A percentile compares a stretch with the other conserved stretches of the same genome.
phyloP scores from a whole-genome alignment of 805 yeast species.

The Yamadazyma takamatsuzukensis region DNA sequence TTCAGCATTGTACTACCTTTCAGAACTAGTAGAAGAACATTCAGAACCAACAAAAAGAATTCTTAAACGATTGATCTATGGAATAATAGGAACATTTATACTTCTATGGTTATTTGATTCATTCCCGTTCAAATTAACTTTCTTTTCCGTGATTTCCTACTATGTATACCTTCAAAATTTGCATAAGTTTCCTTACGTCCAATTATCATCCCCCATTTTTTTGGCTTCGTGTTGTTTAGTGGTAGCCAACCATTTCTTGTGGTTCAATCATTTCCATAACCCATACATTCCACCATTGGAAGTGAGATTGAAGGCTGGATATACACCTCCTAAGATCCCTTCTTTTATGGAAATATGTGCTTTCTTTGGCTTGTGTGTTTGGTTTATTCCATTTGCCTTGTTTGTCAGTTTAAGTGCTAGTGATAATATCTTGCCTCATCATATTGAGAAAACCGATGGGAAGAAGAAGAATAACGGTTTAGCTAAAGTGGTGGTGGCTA shows the following conservation, averaged over 20 bases:
- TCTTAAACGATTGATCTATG: constrained; percentile 58
- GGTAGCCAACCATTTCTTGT: constrained; percentile 73
- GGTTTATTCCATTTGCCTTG: constrained; percentile 91
- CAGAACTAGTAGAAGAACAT: constrained; percentile 92
- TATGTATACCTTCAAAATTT: constrained; percentile 74
- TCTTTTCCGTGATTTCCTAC: constrained; percentile 70
- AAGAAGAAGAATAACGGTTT: constrained; percentile 46
- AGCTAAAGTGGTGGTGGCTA: constrained; percentile 63
- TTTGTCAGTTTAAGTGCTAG: constrained; percentile 90
- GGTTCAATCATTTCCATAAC: constrained; percentile 83
- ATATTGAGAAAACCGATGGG: constrained; percentile 26
- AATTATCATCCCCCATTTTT: constrained; percentile 68
- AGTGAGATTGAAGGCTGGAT: constrained; percentile 54
- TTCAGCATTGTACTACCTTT: constrained; percentile 84
- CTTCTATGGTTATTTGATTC: constrained; percentile 70
- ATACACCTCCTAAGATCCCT: constrained; percentile 66
- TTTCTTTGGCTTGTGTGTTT: constrained; percentile 87
- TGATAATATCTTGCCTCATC: constrained; percentile 78
- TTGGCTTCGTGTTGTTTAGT: constrained; percentile 70
- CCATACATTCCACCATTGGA: constrained; percentile 70
- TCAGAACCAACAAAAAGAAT: constrained; percentile 78
- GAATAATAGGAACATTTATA: constrained; percentile 51
- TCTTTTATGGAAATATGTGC: constrained; percentile 89
- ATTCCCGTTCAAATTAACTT: constrained; percentile 66
- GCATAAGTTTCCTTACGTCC: constrained; percentile 78